phyloP scores from a whole-genome alignment of 768 basidiomycete species.

The Mycena albidolilacea region DNA sequence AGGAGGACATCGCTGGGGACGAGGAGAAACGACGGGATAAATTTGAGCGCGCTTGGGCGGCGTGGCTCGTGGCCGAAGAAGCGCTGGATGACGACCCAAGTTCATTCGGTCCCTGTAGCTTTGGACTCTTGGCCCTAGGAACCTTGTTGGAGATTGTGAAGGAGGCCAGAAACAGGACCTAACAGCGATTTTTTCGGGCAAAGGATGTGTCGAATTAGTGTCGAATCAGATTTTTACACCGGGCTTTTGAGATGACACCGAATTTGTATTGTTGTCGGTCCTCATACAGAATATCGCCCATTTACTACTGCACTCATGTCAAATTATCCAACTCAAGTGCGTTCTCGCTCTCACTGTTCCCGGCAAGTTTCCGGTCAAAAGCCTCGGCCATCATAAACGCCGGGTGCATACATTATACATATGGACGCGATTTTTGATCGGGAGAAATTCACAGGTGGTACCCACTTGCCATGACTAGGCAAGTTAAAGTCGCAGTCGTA shows the following conservation, averaged over 20 bases:
- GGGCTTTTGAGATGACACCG: no score
- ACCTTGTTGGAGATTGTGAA: slow-evolving; percentile 58
- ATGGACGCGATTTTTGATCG: neutral
- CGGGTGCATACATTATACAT: neutral
- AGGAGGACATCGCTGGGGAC: slow-evolving; percentile 45
- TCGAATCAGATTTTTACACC: no score
- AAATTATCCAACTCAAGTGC: no score
- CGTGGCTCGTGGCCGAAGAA: slow-evolving; percentile 57
- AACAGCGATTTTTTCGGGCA: neutral
- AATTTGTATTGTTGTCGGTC: no score
- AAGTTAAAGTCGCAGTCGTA: slow-evolving; percentile 76
- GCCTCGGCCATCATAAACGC: neutral
- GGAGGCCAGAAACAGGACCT: slow-evolving; percentile 36
- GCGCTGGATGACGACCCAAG: slow-evolving; percentile 44
- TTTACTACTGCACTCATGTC: neutral
- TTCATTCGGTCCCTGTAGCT: slow-evolving; percentile 59
- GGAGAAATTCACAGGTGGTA: neutral
- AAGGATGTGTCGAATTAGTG: neutral
- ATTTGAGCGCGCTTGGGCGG: slow-evolving; percentile 60
- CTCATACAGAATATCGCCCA: no score
- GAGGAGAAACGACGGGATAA: slow-evolving; percentile 45
- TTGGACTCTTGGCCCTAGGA: slow-evolving; percentile 61
- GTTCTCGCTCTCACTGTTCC: no score
- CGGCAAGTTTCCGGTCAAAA: no score
- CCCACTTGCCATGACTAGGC: slow-evolving; percentile 31